Percentiles rank a stretch among this genome's conserved stretches.
These are phyloP conservation scores for Ceratonia siliqua DNA, from an alignment of 306 rosid genomes.

Conservation along the genomic window DNA sequence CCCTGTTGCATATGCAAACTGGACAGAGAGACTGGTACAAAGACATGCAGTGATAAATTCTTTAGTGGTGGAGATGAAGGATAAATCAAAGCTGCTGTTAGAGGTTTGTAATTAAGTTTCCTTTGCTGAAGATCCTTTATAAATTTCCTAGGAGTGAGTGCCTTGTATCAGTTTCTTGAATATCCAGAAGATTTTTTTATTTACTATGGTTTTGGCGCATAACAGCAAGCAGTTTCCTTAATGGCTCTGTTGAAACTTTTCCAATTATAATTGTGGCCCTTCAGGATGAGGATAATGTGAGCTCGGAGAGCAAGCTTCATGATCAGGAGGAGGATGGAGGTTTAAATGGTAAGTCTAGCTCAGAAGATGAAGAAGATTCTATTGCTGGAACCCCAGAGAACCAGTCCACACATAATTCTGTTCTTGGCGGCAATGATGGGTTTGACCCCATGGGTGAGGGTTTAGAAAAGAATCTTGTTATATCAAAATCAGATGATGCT, in stretches of 20 bases:
- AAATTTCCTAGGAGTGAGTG: constrained; percentile 6
- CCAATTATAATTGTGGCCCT: constrained; percentile 38
- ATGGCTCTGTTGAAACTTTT: constrained; percentile 31
- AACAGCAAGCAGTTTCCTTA: background rate
- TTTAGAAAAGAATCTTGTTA: constrained; percentile 36
- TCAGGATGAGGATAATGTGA: constrained; percentile 55
- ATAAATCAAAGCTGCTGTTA: constrained; percentile 37
- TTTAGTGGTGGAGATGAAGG: constrained; percentile 63
- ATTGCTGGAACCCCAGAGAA: constrained; percentile 38
- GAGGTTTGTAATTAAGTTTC: constrained; percentile 57
- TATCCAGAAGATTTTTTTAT: constrained; percentile 23
- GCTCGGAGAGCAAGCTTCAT: constrained; percentile 40
- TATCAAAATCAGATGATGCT: constrained; percentile 35
- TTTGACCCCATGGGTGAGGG: constrained; percentile 33
- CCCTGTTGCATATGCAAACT: constrained; percentile 63
- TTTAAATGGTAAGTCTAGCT: constrained; percentile 24
- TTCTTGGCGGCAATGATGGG: constrained; percentile 36
- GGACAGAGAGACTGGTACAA: constrained; percentile 57
- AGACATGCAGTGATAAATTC: constrained; percentile 51
- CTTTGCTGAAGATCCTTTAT: constrained; percentile 16
- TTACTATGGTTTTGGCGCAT: background rate
- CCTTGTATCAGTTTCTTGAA: constrained; percentile 21
- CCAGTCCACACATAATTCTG: constrained; percentile 35
- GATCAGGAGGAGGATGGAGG: constrained; percentile 48
- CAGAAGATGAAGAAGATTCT: constrained; percentile 42